A percentile compares a stretch with the other conserved stretches of the same genome.
Conservation (phyloP, 352 stramenopile species). For the Phytophthora quininea region DNA sequence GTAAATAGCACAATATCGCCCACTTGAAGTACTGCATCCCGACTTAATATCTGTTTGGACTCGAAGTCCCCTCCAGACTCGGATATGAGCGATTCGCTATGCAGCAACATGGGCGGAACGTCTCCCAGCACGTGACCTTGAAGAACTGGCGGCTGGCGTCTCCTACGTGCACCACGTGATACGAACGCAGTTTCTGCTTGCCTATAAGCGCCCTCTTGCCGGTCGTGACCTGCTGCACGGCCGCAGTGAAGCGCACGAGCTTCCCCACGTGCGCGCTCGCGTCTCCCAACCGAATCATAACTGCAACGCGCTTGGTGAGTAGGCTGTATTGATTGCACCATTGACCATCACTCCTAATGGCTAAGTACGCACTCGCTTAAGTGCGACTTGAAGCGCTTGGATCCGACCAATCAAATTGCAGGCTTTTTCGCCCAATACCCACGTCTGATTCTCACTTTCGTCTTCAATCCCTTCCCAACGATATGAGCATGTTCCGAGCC, state of each 20-base stretch:
- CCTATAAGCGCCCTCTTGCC: slow-evolving; percentile 38
- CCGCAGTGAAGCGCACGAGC: slow-evolving; percentile 50
- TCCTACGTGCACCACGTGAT: slow-evolving; percentile 55
- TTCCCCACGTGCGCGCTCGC: slow-evolving; percentile 31
- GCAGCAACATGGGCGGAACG: slow-evolving; percentile 42
- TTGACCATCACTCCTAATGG: not conserved
- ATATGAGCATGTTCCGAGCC: slow-evolving; percentile 21
- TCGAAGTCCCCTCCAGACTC: slow-evolving; percentile 25
- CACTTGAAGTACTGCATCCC: slow-evolving; percentile 42
- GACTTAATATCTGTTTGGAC: slow-evolving; percentile 26
- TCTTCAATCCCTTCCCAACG: slow-evolving; percentile 25
- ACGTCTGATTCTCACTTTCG: slow-evolving; percentile 29
- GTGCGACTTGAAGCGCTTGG: slow-evolving; percentile 25
- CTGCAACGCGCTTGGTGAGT: too few species aligned
- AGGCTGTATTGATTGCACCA: not conserved
- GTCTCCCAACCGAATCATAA: slow-evolving; percentile 11
- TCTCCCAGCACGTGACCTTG: slow-evolving; percentile 59
- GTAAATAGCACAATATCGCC: slow-evolving; percentile 71
- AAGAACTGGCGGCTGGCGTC: slow-evolving; percentile 57
- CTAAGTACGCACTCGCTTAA: slow-evolving; percentile 5
- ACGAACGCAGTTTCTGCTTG: slow-evolving; percentile 37
- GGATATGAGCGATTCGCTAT: not conserved
- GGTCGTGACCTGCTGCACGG: slow-evolving; percentile 51
- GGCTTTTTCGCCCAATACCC: not conserved
- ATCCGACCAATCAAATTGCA: slow-evolving; percentile 22